phyloP scores from a whole-genome alignment of 1,284 basidiomycete genomes.

The Thelephora terrestris region DNA sequence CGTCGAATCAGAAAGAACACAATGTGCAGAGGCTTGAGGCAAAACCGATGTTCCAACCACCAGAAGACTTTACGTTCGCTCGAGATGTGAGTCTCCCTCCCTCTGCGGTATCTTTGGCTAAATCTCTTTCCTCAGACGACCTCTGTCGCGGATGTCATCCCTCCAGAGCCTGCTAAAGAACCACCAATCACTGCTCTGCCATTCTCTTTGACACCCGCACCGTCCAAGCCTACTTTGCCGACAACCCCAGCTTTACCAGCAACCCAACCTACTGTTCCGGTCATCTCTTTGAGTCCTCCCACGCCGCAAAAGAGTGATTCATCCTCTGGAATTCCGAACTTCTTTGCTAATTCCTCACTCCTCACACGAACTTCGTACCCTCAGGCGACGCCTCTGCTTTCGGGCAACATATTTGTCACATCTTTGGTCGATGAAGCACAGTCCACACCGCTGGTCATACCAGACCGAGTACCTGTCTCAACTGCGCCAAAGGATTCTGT shows the following conservation, averaged over 20 bases:
- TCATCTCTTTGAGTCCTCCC: constrained; percentile 10
- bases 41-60: constrained; percentile 46
- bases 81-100: constrained; percentile 38
- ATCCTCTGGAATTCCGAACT: constrained; percentile 32
- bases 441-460: constrained; percentile 3
- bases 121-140: constrained; percentile 9
- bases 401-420: background rate
- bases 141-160: constrained; percentile 24
- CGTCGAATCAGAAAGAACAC: constrained; percentile 37
- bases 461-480: constrained; percentile 3
- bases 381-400: constrained; percentile 7
- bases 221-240: constrained; percentile 2
- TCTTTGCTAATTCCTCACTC: constrained; percentile 34
- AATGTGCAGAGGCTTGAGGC: constrained; percentile 36
- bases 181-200: constrained; percentile 54
- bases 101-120: constrained; percentile 2
- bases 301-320: constrained; percentile 7
- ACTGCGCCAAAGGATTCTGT: constrained; percentile 8
- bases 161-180: constrained; percentile 39
- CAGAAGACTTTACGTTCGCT: constrained; percentile 58
- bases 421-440: background rate
- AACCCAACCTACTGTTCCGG: constrained; percentile 8
- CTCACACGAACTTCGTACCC: constrained; percentile 21
- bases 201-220: constrained; percentile 40
- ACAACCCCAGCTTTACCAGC: constrained; percentile 4